phyloP scores from a whole-genome alignment of 345 rosid species.

The Lenwebbia sp. region DNA sequence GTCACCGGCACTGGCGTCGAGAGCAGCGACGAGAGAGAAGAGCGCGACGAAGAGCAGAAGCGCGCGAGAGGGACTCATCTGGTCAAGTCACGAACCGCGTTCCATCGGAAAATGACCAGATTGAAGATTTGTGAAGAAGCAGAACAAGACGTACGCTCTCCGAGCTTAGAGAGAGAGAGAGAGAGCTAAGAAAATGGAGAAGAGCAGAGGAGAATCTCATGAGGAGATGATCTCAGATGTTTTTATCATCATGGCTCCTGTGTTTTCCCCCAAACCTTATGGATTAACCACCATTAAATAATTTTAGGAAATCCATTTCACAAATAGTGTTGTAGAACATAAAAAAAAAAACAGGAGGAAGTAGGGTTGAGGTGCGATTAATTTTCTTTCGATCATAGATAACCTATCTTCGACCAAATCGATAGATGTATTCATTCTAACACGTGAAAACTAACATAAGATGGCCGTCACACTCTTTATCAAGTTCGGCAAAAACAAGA shows the following conservation, averaged over 20 bases:
- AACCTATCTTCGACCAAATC: neutral
- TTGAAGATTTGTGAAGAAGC: neutral
- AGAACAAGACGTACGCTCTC: neutral
- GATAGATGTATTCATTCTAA: too few relatives aligned
- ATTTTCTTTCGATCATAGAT: neutral
- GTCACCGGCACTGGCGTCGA: constrained; percentile 70
- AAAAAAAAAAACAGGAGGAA: neutral
- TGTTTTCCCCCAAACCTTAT: neutral
- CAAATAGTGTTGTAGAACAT: neutral
- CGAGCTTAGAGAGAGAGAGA: neutral
- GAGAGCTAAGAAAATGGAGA: neutral
- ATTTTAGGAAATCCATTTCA: neutral
- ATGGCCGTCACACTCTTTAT: accelerated
- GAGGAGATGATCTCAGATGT: neutral
- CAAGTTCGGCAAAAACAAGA: neutral
- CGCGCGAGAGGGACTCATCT: constrained; percentile 26
- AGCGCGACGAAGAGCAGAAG: constrained; percentile 21
- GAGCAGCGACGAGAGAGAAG: constrained; percentile 16
- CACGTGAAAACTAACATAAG: too few relatives aligned
- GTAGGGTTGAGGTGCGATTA: neutral
- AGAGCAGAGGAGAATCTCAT: neutral
- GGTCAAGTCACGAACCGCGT: neutral
- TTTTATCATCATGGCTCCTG: neutral
- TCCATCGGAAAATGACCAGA: neutral
- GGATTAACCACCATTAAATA: neutral